Conservation (phyloP, 2,329 filamentous ascomycete genomes). For the Trichoderma arundinaceum region DNA sequence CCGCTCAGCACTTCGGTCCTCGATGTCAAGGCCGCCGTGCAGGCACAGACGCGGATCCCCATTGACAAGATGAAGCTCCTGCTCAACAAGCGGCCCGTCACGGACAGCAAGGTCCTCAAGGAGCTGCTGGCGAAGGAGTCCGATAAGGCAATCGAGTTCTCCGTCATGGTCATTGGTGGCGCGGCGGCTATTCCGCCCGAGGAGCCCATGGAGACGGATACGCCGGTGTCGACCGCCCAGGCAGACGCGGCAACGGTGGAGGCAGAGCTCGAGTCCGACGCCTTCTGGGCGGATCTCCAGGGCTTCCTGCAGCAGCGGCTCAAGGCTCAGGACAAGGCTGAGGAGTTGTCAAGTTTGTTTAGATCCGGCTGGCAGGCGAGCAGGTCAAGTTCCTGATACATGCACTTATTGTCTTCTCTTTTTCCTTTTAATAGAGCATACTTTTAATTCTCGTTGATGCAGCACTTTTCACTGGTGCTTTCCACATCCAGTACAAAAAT, state of each 20-base stretch:
- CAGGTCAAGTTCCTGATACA: constrained; percentile 40
- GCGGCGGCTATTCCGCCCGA: constrained; percentile 53
- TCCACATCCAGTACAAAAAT: constrained; percentile 25
- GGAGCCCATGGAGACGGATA: constrained; percentile 36
- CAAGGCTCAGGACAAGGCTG: constrained; percentile 70
- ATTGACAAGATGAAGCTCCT: constrained; percentile 85
- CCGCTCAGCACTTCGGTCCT: constrained; percentile 74
- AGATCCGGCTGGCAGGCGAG: constrained; percentile 70
- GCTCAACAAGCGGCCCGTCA: constrained; percentile 83
- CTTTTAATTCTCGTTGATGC: constrained; percentile 12
- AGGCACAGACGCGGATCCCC: constrained; percentile 65
- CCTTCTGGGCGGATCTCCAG: constrained; percentile 86
- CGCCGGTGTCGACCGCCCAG: constrained; percentile 1
- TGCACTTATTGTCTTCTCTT: not conserved
- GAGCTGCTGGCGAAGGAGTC: constrained; percentile 69
- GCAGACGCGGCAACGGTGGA: constrained; percentile 41
- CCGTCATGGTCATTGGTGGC: constrained; percentile 87
- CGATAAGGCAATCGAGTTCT: constrained; percentile 68
- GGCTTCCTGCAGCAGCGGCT: constrained; percentile 81
- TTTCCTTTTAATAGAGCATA: constrained; percentile 10
- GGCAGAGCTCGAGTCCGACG: constrained; percentile 68
- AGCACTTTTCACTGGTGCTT: constrained; percentile 15
- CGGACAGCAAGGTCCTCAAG: constrained; percentile 76
- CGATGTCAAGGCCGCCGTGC: constrained; percentile 75
- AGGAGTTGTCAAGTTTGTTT: constrained; percentile 70